phyloP scores from a whole-genome alignment of 108 stramenopile species.

The Cyclotella baltica region DNA sequence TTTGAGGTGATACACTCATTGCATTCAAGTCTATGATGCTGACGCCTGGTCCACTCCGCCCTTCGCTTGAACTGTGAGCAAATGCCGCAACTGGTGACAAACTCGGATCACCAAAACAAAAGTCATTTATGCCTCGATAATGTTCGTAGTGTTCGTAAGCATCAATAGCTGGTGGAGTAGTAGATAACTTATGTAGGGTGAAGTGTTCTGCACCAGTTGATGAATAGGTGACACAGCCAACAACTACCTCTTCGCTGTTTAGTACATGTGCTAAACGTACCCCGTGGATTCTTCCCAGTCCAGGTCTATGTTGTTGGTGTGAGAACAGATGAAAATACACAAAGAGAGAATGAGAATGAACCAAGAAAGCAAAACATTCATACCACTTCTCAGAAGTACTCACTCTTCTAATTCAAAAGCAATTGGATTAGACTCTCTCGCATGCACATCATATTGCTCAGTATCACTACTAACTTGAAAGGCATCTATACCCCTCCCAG shows the following conservation, averaged over 20 bases:
- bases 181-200: constrained; percentile 2
- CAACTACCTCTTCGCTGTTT: background rate
- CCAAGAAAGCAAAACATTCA: background rate
- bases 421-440: background rate
- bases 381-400: background rate
- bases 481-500: constrained; percentile 3
- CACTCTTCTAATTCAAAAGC: background rate
- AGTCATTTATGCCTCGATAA: constrained; percentile 32
- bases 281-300: constrained; percentile 10
- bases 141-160: background rate
- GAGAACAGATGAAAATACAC: background rate
- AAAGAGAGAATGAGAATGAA: background rate
- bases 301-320: background rate
- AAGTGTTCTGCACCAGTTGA: constrained; percentile 11
- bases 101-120: constrained; percentile 21
- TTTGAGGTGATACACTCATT: background rate
- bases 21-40: constrained; percentile 24
- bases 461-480: constrained; percentile 1
- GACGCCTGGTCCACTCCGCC: too few species aligned
- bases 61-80: constrained; percentile 27
- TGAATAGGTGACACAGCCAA: constrained; percentile 19
- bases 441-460: background rate
- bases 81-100: constrained; percentile 26
- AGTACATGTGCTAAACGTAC: constrained; percentile 22
- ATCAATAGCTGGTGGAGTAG: background rate